Evolutionary conservation across 1,139 yeast genomes (phyloP).

Genomic region (Taiozyma onychis): DNA sequence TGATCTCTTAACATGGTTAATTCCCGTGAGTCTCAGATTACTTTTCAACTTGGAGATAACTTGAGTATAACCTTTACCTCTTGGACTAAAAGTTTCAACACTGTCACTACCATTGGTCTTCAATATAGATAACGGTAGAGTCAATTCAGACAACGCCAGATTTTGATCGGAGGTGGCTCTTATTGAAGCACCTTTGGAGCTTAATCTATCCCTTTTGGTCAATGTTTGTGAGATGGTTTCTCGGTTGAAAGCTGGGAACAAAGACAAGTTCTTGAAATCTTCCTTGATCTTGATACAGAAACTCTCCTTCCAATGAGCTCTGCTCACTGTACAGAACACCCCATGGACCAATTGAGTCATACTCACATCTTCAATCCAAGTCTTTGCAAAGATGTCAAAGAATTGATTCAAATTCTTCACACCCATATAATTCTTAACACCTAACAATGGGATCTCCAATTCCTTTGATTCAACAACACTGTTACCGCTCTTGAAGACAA

Average conservation of each 20-base stretch:
- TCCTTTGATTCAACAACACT: conserved; percentile 14
- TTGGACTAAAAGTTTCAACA: conserved; percentile 20
- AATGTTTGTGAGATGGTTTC: not conserved
- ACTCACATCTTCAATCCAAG: conserved; percentile 33
- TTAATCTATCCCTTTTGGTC: not conserved
- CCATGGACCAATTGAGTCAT: conserved; percentile 35
- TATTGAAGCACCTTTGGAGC: not conserved
- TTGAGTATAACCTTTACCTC: conserved; percentile 28
- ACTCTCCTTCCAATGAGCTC: conserved; percentile 24
- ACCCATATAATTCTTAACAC: conserved; percentile 10
- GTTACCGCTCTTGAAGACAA: conserved; percentile 26
- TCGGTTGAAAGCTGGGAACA: conserved; percentile 31
- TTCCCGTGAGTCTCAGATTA: conserved; percentile 4
- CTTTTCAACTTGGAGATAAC: not conserved
- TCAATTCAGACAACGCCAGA: conserved; percentile 1
- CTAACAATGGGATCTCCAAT: conserved; percentile 7
- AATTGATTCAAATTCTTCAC: conserved; percentile 24
- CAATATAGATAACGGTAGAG: conserved; percentile 10
- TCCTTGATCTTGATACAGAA: conserved; percentile 35
- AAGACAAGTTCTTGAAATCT: conserved; percentile 25
- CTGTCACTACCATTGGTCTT: conserved; percentile 2
- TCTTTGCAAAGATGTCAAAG: conserved; percentile 37
- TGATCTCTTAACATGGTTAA: not conserved
- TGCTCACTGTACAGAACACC: conserved; percentile 36
- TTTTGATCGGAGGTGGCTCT: not conserved